Conservation (phyloP, 2,329 filamentous ascomycete species). For the Rhynchosporium secalis region DNA sequence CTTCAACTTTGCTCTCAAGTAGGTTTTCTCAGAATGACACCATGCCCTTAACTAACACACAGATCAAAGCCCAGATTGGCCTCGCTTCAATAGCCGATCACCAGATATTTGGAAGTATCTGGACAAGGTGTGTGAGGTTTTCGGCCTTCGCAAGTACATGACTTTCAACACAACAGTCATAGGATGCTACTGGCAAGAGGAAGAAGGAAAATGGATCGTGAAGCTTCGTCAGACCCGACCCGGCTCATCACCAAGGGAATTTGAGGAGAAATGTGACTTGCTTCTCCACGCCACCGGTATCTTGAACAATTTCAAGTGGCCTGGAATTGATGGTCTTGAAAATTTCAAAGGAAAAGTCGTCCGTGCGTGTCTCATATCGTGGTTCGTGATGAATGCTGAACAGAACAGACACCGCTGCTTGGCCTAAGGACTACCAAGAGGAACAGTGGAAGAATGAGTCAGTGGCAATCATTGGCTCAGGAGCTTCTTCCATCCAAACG, state of each 20-base stretch:
- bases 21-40: background rate
- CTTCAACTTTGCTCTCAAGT: constrained; percentile 60
- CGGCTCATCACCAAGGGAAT: constrained; percentile 21
- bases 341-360: constrained; percentile 48
- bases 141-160: constrained; percentile 53
- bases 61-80: constrained; percentile 49
- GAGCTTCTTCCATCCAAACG: constrained; percentile 43
- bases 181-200: constrained; percentile 50
- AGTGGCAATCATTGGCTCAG: constrained; percentile 44
- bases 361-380: constrained; percentile 46
- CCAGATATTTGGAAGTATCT: constrained; percentile 57
- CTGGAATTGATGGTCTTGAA: constrained; percentile 48
- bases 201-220: constrained; percentile 50
- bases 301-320: constrained; percentile 45
- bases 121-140: constrained; percentile 49
- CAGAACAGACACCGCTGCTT: constrained; percentile 45
- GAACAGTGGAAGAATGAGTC: constrained; percentile 36
- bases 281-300: constrained; percentile 34
- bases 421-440: constrained; percentile 42
- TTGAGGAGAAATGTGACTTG: constrained; percentile 33
- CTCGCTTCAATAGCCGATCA: constrained; percentile 55
- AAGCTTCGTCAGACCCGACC: constrained; percentile 44
- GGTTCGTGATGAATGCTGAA: constrained; percentile 27
- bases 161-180: constrained; percentile 50
- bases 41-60: background rate